Evolutionary conservation across 2,329 filamentous ascomycete species (phyloP).

Genomic region (Fusarium bactridioides): DNA sequence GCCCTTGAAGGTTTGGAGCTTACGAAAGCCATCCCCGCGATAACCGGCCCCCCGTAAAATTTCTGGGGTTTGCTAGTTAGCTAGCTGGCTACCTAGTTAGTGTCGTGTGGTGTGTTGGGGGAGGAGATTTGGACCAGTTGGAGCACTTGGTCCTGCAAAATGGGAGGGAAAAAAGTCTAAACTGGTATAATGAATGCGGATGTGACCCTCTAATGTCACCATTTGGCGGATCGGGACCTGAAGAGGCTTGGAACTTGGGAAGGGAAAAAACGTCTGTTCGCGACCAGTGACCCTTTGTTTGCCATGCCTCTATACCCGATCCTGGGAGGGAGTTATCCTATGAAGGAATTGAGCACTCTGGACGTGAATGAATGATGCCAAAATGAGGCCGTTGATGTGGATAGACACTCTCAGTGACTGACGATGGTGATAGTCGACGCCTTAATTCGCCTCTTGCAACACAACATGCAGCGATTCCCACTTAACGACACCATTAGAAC

Average conservation of each 20-base stretch:
- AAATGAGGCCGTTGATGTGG: constrained; percentile 12
- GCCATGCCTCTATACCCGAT: constrained; percentile 8
- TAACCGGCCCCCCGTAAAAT: background rate
- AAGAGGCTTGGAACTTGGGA: background rate
- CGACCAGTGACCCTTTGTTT: constrained; percentile 1
- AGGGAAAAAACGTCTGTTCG: background rate
- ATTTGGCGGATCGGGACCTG: constrained; percentile 1
- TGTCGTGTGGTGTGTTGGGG: background rate
- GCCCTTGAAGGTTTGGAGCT: constrained; percentile 22
- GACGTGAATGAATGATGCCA: constrained; percentile 32
- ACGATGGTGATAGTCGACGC: background rate
- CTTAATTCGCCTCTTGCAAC: constrained; percentile 27
- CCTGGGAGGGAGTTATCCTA: constrained; percentile 30
- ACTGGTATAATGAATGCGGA: constrained; percentile 22
- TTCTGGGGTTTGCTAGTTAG: constrained; percentile 8
- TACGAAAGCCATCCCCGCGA: constrained; percentile 25
- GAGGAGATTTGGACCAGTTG: background rate
- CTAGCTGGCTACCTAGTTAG: background rate
- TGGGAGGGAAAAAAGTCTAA: constrained; percentile 14
- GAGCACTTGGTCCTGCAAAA: constrained; percentile 1
- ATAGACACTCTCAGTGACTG: background rate
- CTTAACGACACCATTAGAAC: background rate
- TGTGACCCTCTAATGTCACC: constrained; percentile 21
- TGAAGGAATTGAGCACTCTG: constrained; percentile 26
- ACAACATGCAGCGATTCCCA: background rate